Conservation (phyloP, 2,329 filamentous ascomycete species). For the Rhynchosporium graminicola region DNA sequence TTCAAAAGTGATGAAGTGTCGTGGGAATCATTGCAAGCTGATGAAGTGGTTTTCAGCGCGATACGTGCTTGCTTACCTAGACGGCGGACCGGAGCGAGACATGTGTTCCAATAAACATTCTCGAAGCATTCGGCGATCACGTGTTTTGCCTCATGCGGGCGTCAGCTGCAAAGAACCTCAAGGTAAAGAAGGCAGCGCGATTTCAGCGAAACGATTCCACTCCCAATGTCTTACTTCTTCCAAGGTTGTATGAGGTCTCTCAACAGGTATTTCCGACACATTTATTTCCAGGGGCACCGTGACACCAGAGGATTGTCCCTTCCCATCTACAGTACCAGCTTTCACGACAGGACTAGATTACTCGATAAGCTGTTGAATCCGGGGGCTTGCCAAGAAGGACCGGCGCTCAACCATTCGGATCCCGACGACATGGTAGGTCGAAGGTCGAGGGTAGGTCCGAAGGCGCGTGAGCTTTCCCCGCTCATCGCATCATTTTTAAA, state of each 20-base stretch:
- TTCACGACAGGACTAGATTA: background rate
- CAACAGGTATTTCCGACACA: background rate
- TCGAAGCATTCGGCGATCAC: constrained; percentile 16
- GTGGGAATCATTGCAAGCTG: constrained; percentile 23
- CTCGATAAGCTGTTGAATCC: constrained; percentile 15
- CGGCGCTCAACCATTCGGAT: constrained; percentile 19
- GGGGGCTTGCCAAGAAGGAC: constrained; percentile 2
- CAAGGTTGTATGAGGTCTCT: no score
- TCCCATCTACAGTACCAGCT: no score
- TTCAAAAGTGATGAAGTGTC: constrained; percentile 16
- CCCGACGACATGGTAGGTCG: constrained; percentile 8
- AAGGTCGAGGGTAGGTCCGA: background rate
- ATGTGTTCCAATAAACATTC: constrained; percentile 25
- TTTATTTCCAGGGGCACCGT: constrained; percentile 12
- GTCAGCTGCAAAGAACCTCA: background rate
- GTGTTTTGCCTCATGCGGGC: constrained; percentile 10
- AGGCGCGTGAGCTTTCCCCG: constrained; percentile 10
- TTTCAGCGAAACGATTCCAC: no score
- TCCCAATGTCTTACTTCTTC: no score
- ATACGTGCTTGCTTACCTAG: constrained; percentile 21
- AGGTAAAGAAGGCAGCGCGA: no score
- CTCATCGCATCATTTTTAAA: constrained; percentile 16
- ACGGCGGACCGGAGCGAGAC: constrained; percentile 16
- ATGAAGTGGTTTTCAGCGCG: constrained; percentile 20
- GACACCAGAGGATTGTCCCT: background rate